Percentiles rank a stretch among this genome's conserved stretches.
phyloP scores from a whole-genome alignment of 768 basidiomycete genomes.

The Pisolithus marmoratus region DNA sequence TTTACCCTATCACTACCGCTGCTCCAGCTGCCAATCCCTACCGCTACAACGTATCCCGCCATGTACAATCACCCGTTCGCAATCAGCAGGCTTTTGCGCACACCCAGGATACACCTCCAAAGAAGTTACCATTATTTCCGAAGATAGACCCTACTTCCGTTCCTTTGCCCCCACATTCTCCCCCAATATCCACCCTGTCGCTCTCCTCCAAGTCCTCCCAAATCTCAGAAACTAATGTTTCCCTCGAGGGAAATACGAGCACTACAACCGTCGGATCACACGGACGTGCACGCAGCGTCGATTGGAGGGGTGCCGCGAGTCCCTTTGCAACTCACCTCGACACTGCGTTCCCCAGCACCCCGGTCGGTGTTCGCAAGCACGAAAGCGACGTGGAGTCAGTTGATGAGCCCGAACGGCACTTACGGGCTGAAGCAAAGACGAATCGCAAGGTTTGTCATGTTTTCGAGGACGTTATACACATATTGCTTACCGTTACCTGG shows the following conservation, averaged over 20 bases:
- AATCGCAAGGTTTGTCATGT: constrained; percentile 63
- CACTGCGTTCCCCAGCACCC: constrained; percentile 6
- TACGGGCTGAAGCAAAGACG: constrained; percentile 73
- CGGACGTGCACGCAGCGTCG: constrained; percentile 31
- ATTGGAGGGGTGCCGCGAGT: constrained; percentile 10
- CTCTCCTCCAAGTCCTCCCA: constrained; percentile 72
- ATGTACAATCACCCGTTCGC: constrained; percentile 30
- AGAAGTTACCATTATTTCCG: constrained; percentile 10
- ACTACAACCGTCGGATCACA: constrained; percentile 40
- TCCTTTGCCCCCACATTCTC: constrained; percentile 65
- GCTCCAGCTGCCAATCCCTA: constrained; percentile 55
- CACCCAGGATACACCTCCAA: constrained; percentile 19
- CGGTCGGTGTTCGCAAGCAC: constrained; percentile 18
- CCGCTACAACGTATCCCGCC: constrained; percentile 39
- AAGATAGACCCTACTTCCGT: constrained; percentile 52
- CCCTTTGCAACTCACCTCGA: constrained; percentile 8
- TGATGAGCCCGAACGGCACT: constrained; percentile 42
- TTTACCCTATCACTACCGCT: constrained; percentile 55
- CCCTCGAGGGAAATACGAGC: constrained; percentile 33
- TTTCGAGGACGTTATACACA: neutral
- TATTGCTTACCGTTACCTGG: neutral
- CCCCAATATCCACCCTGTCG: constrained; percentile 65
- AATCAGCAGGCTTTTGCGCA: constrained; percentile 20
- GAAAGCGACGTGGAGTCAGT: constrained; percentile 31
- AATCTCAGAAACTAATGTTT: constrained; percentile 40